Evolutionary conservation across 441 rosid species (phyloP), one percentile per base, ranked within the genome.

Genomic region (Eutrema salsugineum): DNA sequence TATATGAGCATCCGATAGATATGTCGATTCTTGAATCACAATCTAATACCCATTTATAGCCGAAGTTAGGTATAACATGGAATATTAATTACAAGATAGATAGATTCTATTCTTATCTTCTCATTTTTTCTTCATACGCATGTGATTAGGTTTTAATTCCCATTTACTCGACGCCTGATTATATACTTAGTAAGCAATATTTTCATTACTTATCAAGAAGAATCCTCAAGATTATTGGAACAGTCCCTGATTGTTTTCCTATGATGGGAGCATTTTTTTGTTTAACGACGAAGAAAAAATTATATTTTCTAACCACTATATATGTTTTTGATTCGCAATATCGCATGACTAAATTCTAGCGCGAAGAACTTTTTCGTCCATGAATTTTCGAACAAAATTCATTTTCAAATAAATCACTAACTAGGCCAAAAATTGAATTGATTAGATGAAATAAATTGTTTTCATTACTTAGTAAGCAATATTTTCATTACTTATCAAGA

Each of bases 41-140:
- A 72, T 57, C 55, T 71, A 51, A 47, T 9, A 8, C 3, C 58
- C 71, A 17, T 35, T 64, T 46, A 57, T 24, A 64, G 11, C 67
- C 32, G 36, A 47, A 46, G 36, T 64, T 55, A 64, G 51, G 77
- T 56, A 38, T 54, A 63, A 56, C 71, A 38, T 72, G 59, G 11
- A 56, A 20, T 8, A 43, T 46, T 55, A 44, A 43, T 46, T 55
- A 44, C 24, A 44, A 43, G 66, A 72, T 38, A 46, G 9, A 30
- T 5, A 33, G 32, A 47, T 55, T 46, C 3, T 46, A 35, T 46
- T 28, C 47, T 39, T 22, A 20, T 40, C 6, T 38, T 27, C 12
- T 32, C 15, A 16, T 11, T 38, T 1, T 59, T 35, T 59, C 5
- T 28, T 9, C 47, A 55, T 22, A 46, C 19, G 30, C 47, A 54